Conservation (phyloP, 2,329 filamentous ascomycete genomes). For the Fulvia fulva region DNA sequence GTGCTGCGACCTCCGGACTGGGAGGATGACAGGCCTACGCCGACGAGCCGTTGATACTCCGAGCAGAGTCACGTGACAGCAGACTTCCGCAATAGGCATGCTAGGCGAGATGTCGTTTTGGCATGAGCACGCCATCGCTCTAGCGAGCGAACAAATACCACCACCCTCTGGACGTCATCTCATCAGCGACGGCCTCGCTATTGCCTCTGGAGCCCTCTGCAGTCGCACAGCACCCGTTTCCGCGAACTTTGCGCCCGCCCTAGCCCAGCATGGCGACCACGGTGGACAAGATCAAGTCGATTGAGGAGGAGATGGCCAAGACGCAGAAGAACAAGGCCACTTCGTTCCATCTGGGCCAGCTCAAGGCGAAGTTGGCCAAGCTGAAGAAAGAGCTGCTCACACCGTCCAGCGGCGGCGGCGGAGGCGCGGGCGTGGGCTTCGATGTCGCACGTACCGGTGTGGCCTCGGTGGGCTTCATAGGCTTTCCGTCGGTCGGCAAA, state of each 20-base stretch:
- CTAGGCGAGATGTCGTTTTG: too few species aligned
- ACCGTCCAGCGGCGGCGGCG: conserved; percentile 72
- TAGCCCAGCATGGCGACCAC: conserved; percentile 75
- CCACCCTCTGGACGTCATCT: not conserved
- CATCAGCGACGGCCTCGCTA: not conserved
- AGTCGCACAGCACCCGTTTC: not conserved
- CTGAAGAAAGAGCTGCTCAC: conserved; percentile 93
- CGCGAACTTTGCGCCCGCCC: not conserved
- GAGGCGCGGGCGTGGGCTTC: conserved; percentile 78
- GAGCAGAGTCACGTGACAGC: too few species aligned
- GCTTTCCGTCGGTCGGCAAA: conserved; percentile 96
- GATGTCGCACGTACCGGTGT: conserved; percentile 97
- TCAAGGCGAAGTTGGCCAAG: conserved; percentile 98
- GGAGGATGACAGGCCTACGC: too few species aligned
- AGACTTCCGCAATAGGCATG: too few species aligned
- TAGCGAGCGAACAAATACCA: too few species aligned
- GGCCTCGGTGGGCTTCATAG: conserved; percentile 94
- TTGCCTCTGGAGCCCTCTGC: not conserved
- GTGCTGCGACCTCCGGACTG: too few species aligned
- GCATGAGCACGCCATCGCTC: too few species aligned
- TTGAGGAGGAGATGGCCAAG: conserved; percentile 95
- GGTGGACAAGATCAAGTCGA: conserved; percentile 97
- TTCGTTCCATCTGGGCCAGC: conserved; percentile 56
- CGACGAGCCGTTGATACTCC: too few species aligned
- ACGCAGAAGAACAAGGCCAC: conserved; percentile 67